Evolutionary conservation across 2,329 filamentous ascomycete genomes (phyloP).

Genomic region (Arthrocladium fulminans): DNA sequence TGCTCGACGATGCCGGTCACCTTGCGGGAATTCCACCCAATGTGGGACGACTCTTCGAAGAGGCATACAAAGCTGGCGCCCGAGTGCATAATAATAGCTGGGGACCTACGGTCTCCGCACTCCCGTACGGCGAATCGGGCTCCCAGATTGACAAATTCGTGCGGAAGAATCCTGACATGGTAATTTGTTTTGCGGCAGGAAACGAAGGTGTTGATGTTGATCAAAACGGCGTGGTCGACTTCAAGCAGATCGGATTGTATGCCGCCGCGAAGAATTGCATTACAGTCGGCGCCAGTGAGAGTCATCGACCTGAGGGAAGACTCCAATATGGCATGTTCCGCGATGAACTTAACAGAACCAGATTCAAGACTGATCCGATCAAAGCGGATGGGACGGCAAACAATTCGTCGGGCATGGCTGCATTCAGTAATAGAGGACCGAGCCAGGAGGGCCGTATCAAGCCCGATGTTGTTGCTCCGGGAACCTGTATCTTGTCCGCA

Average conservation of each 20-base stretch:
- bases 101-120: constrained; percentile 10
- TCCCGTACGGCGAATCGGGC: constrained; percentile 13
- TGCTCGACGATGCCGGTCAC: constrained; percentile 12
- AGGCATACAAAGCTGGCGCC: constrained; percentile 18
- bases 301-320: constrained; percentile 16
- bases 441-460: constrained; percentile 19
- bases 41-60: constrained; percentile 16
- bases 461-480: constrained; percentile 23
- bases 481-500: constrained; percentile 19
- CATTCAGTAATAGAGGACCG: constrained; percentile 22
- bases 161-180: constrained; percentile 19
- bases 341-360: background rate
- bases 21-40: constrained; percentile 19
- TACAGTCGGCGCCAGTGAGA: constrained; percentile 24
- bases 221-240: constrained; percentile 14
- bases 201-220: constrained; percentile 16
- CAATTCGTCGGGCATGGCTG: constrained; percentile 18
- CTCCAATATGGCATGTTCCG: constrained; percentile 10
- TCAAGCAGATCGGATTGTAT: constrained; percentile 17
- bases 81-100: constrained; percentile 22
- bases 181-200: constrained; percentile 22
- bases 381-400: constrained; percentile 14
- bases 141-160: constrained; percentile 20
- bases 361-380: constrained; percentile 11
- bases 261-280: constrained; percentile 24